phyloP scores from a whole-genome alignment of 257 asterid genomes.

The Nicotiana sylvestris region DNA sequence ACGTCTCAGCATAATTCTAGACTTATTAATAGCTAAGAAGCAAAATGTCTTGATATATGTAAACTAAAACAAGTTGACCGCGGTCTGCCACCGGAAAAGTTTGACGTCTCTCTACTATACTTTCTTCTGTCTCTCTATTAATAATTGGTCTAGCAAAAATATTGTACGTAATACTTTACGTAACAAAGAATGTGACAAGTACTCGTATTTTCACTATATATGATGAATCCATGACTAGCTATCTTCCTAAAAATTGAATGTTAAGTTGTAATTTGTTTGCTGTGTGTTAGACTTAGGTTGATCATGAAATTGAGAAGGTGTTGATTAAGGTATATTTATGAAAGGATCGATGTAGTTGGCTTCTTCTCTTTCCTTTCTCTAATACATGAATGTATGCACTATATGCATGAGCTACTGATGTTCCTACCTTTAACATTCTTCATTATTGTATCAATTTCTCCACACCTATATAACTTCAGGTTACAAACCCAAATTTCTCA shows the following conservation, averaged over 20 bases:
- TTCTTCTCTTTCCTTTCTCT: neutral
- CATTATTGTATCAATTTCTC: neutral
- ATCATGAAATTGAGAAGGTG: slow-evolving; percentile 17
- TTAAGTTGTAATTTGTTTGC: neutral
- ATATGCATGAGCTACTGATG: neutral
- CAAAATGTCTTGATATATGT: neutral
- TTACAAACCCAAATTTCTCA: neutral
- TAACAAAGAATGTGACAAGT: neutral
- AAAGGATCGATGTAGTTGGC: neutral
- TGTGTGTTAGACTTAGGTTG: slow-evolving; percentile 18
- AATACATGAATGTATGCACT: neutral
- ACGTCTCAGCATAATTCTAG: too few species aligned
- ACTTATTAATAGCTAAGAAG: too few species aligned
- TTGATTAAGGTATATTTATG: neutral
- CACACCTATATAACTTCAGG: slow-evolving; percentile 11
- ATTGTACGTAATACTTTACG: neutral
- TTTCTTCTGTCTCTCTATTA: neutral
- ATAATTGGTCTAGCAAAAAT: too few species aligned
- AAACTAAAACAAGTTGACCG: neutral
- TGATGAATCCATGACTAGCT: too few species aligned
- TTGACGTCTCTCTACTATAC: neutral
- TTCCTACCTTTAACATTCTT: neutral
- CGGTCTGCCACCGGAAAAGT: neutral
- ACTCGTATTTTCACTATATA: neutral
- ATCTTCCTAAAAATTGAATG: neutral